phyloP scores from a whole-genome alignment of 345 rosid genomes.

The Streptanthus diversifolius region DNA sequence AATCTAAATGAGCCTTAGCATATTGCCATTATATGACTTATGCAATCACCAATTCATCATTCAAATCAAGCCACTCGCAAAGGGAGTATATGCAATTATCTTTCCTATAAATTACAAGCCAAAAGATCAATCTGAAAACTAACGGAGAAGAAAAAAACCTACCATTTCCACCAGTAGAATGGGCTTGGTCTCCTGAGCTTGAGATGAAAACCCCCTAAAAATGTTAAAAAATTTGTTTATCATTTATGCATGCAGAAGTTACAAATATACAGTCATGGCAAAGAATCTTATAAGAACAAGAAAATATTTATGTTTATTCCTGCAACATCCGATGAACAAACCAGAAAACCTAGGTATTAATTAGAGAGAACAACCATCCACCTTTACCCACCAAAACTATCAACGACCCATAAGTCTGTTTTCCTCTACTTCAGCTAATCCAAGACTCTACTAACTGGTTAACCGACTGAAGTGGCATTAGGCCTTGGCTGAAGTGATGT shows the following conservation, averaged over 20 bases:
- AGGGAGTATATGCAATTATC: not conserved
- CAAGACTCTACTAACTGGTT: slow-evolving; percentile 18
- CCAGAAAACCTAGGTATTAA: not conserved
- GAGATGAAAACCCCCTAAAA: slow-evolving; percentile 73
- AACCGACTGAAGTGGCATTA: not conserved
- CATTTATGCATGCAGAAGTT: slow-evolving; percentile 1
- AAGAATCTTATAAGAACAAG: slow-evolving; percentile 1
- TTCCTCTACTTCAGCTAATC: not conserved
- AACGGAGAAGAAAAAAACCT: slow-evolving; percentile 14
- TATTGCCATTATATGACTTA: slow-evolving; percentile 5
- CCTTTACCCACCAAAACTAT: not conserved
- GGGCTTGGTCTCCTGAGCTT: slow-evolving; percentile 84
- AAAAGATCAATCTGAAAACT: slow-evolving; percentile 8
- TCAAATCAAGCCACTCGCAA: not conserved
- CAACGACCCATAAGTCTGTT: not conserved
- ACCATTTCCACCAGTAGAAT: slow-evolving; percentile 93
- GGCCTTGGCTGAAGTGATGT: slow-evolving; percentile 2
- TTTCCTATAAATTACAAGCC: not conserved
- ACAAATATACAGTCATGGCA: not conserved
- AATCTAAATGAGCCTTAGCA: not conserved
- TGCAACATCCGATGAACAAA: slow-evolving; percentile 4
- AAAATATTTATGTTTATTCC: not conserved
- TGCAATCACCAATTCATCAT: slow-evolving; percentile 3
- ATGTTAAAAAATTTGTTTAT: too few species aligned
- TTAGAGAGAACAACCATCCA: not conserved